Evolutionary conservation across 768 basidiomycete genomes (phyloP).

Genomic region (Leccinum truebloodii): DNA sequence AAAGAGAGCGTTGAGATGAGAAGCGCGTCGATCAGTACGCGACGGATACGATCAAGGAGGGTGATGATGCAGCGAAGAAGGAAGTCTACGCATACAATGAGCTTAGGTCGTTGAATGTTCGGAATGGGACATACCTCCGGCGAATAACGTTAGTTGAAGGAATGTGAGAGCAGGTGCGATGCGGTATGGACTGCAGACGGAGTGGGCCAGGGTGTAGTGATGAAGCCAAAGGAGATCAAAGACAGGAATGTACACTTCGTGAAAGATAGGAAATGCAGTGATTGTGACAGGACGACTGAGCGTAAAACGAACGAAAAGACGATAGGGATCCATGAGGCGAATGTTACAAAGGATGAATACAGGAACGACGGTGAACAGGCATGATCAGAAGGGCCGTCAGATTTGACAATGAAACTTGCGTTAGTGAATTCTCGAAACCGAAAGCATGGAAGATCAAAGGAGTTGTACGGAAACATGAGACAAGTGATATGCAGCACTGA

Average conservation of each 20-base stretch:
- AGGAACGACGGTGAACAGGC: conserved; percentile 9
- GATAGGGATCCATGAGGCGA: conserved; percentile 1
- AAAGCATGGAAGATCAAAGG: neutral
- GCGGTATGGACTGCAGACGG: conserved; percentile 3
- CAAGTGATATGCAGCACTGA: conserved; percentile 14
- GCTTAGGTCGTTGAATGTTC: neutral
- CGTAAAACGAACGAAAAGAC: conserved; percentile 11
- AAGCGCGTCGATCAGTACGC: conserved; percentile 1
- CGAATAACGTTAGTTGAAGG: conserved; percentile 15
- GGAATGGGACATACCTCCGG: conserved; percentile 15
- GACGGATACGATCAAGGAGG: conserved; percentile 7
- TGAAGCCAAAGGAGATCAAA: neutral
- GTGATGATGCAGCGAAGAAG: neutral
- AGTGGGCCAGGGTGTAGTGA: neutral
- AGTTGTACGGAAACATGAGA: neutral
- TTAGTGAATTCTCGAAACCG: neutral
- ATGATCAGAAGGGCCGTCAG: conserved; percentile 1
- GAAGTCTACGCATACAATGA: conserved; percentile 4
- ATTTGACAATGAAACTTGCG: conserved; percentile 2
- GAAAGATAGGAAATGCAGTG: neutral
- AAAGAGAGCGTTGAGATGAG: conserved; percentile 3
- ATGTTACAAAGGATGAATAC: neutral
- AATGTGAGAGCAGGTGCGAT: neutral
- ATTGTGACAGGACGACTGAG: neutral
- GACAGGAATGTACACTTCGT: conserved; percentile 3